These are phyloP conservation scores for Aspergillus fischeri DNA, from an alignment of 2,329 filamentous ascomycete species.

Conservation along the genomic window DNA sequence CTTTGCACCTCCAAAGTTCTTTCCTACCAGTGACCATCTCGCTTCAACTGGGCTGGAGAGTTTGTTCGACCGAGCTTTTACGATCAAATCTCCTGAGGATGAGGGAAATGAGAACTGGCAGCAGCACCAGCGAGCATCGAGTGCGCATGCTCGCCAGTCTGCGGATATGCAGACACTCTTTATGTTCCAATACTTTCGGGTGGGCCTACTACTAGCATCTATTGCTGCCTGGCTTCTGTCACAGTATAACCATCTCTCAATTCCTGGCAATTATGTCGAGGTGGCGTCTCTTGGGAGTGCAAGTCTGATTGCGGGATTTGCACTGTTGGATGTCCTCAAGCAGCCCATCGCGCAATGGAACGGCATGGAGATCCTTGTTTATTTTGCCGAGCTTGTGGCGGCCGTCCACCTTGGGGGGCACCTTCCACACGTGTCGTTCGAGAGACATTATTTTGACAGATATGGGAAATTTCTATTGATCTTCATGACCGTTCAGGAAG, in stretches of 20 bases:
- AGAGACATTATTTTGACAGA: conserved; percentile 34
- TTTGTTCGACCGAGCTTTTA: conserved; percentile 45
- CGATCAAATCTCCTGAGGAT: conserved; percentile 30
- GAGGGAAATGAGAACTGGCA: conserved; percentile 18
- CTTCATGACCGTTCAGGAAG: conserved; percentile 39
- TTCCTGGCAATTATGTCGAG: conserved; percentile 38
- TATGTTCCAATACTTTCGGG: conserved; percentile 26
- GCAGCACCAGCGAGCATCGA: conserved; percentile 7
- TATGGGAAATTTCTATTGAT: conserved; percentile 36
- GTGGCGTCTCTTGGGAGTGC: conserved; percentile 35
- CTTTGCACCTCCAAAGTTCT: conserved; percentile 46
- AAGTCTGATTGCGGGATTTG: conserved; percentile 39
- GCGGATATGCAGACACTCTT: conserved; percentile 14
- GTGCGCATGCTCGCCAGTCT: conserved; percentile 2
- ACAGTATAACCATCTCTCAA: conserved; percentile 24
- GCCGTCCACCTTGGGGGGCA: conserved; percentile 36
- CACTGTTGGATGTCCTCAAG: conserved; percentile 36
- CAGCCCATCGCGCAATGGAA: conserved; percentile 35
- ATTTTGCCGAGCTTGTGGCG: conserved; percentile 34
- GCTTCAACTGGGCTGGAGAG: conserved; percentile 45
- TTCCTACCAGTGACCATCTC: conserved; percentile 37
- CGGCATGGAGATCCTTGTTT: conserved; percentile 36
- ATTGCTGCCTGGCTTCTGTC: conserved; percentile 31
- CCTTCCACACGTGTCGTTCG: conserved; percentile 26
- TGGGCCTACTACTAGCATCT: conserved; percentile 27